phyloP scores from a whole-genome alignment of 768 basidiomycete genomes.

The Amanita polypyramis region DNA sequence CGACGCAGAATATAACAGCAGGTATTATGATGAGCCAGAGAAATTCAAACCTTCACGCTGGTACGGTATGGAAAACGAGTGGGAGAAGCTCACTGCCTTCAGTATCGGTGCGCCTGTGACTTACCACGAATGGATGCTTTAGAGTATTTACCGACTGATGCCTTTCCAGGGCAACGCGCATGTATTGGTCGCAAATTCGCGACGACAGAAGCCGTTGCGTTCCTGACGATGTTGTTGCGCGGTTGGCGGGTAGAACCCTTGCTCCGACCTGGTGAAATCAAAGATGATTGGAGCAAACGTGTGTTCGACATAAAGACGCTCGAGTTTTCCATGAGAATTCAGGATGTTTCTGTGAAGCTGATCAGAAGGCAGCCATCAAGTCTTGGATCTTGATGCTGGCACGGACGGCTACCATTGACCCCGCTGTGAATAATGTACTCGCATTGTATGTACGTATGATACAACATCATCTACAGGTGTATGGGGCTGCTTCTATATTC shows the following conservation, averaged over 20 bases:
- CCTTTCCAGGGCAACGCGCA: constrained; percentile 22
- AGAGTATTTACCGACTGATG: neutral
- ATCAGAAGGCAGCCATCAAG: constrained; percentile 3
- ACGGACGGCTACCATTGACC: too few relatives aligned
- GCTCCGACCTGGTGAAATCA: constrained; percentile 19
- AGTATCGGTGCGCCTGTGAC: constrained; percentile 6
- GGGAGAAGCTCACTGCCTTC: constrained; percentile 8
- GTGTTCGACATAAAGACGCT: constrained; percentile 15
- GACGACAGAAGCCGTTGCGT: constrained; percentile 26
- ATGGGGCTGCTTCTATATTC: too few relatives aligned
- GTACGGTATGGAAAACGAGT: constrained; percentile 16
- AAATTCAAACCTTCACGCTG: constrained; percentile 27
- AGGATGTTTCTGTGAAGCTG: constrained; percentile 12
- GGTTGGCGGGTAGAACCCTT: constrained; percentile 31
- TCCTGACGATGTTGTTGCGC: constrained; percentile 27
- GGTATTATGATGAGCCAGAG: constrained; percentile 25
- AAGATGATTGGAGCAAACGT: constrained; percentile 15
- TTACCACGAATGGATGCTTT: neutral
- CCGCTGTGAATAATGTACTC: too few relatives aligned
- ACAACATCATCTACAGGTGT: too few relatives aligned
- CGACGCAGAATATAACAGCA: constrained; percentile 23
- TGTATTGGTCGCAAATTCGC: constrained; percentile 37
- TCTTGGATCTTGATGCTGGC: neutral
- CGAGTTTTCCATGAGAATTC: constrained; percentile 17
- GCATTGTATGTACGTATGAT: too few relatives aligned